phyloP scores from a whole-genome alignment of 495 filamentous ascomycete genomes.

The Poronia punctata region DNA sequence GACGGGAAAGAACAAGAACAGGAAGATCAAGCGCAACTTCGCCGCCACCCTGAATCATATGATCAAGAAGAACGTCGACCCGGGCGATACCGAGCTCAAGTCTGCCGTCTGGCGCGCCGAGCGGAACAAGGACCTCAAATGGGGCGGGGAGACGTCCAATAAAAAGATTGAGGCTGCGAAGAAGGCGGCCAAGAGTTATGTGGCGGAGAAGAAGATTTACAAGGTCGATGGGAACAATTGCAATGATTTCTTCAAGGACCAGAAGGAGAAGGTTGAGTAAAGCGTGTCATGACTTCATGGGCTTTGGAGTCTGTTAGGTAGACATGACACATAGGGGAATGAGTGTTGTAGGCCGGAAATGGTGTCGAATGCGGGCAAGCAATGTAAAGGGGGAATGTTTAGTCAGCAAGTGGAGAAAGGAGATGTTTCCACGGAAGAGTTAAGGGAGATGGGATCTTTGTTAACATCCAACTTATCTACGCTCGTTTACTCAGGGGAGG shows the following conservation, averaged over 20 bases:
- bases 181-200: neutral
- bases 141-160: constrained; percentile 5
- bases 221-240: constrained; percentile 12
- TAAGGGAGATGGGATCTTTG: no score
- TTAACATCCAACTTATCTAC: no score
- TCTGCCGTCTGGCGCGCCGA: neutral
- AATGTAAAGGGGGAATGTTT: no score
- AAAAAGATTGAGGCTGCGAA: constrained; percentile 3
- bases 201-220: constrained; percentile 1
- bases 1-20: constrained; percentile 9
- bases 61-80: constrained; percentile 6
- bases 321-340: no score
- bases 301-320: no score
- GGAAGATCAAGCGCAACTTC: constrained; percentile 12
- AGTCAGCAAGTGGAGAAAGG: no score
- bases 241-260: constrained; percentile 8
- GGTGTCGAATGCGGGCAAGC: no score
- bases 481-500: no score
- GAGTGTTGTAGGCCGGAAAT: no score
- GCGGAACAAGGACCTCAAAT: neutral
- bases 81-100: neutral
- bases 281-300: no score
- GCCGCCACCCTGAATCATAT: constrained; percentile 9
- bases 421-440: no score
- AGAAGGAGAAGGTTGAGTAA: neutral